These are phyloP conservation scores for Halophytophthora batemanensis DNA, from an alignment of 352 stramenopile genomes.

Conservation along the genomic window DNA sequence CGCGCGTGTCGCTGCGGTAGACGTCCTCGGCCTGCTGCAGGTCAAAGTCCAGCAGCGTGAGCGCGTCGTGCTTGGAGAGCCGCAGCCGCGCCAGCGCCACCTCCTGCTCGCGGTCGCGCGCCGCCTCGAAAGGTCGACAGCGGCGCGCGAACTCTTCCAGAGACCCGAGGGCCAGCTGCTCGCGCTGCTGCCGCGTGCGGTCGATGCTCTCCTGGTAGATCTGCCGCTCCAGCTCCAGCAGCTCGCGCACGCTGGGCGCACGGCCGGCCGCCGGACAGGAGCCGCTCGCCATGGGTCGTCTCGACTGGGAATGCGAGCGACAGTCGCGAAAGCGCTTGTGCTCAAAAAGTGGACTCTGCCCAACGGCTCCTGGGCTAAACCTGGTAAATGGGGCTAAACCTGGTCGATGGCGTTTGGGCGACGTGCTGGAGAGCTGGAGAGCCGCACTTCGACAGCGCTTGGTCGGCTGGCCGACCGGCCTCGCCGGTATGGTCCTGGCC, in stretches of 20 bases:
- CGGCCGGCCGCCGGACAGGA: neutral
- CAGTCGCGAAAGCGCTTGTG: no score
- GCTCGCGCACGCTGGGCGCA: conserved; percentile 57
- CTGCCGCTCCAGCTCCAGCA: conserved; percentile 78
- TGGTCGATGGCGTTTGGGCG: no score
- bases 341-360: no score
- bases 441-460: no score
- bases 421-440: no score
- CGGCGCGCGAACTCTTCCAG: conserved; percentile 62
- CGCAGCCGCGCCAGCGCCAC: conserved; percentile 48
- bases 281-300: no score
- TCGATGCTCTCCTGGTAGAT: conserved; percentile 86
- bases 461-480: no score
- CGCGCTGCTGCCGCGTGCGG: conserved; percentile 43
- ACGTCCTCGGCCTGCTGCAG: conserved; percentile 70
- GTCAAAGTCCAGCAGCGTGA: conserved; percentile 70
- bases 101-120: conserved; percentile 43
- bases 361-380: no score
- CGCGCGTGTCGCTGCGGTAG: conserved; percentile 15
- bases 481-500: no score
- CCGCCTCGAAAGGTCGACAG: conserved; percentile 57
- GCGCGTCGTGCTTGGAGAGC: conserved; percentile 51
- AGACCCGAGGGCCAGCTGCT: conserved; percentile 37
- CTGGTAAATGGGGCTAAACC: no score
- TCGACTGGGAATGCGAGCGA: no score